Conservation (phyloP, 148 eudicot genomes). For the Dianthus caryophyllus region DNA sequence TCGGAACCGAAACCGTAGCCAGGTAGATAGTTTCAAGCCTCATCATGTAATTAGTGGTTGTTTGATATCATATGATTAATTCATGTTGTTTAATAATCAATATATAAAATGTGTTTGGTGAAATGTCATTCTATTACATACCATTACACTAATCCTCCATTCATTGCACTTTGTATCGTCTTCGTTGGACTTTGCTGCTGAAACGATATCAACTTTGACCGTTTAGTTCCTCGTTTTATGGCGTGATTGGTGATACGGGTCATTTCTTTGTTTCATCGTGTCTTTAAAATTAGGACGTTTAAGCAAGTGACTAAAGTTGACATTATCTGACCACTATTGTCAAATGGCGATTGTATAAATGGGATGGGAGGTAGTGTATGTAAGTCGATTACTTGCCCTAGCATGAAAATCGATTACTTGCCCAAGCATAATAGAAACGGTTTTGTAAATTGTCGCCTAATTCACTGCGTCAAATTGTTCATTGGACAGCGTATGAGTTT, state of each 20-base stretch:
- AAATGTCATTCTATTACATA: not conserved
- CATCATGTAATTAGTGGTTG: not conserved
- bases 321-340: no score
- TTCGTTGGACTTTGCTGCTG: no score
- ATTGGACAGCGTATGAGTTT: not conserved
- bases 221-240: no score
- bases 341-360: no score
- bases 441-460: not conserved
- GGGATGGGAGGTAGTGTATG: not conserved
- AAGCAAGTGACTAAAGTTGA: no score
- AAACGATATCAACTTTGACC: no score
- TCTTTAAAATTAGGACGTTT: no score
- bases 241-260: no score
- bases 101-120: not conserved
- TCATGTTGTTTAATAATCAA: not conserved
- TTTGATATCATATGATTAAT: not conserved
- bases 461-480: not conserved
- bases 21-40: conserved; percentile 42
- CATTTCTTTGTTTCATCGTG: no score
- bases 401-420: not conserved
- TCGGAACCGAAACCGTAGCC: conserved; percentile 40
- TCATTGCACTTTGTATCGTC: no score
- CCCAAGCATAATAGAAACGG: not conserved
- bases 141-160: no score
- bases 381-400: not conserved